These are phyloP conservation scores for Jimgerdemannia flammicorona DNA, from an alignment of 192 early-diverging fungal genomes.

Conservation along the genomic window DNA sequence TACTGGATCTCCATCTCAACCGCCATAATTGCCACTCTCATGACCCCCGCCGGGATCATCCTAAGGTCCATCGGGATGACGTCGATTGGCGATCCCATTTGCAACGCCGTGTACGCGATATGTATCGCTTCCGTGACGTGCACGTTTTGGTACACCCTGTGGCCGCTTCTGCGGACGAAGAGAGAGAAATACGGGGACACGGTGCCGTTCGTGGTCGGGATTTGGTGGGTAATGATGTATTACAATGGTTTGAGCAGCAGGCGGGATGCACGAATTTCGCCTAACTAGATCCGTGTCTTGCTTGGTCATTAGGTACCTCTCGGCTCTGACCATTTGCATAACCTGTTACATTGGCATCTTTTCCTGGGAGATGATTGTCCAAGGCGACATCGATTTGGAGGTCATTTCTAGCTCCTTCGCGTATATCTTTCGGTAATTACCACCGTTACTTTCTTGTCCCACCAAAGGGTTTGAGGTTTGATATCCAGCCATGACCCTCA, in stretches of 20 bases:
- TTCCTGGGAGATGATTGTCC: background rate
- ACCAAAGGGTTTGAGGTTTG: background rate
- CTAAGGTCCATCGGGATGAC: background rate
- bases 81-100: background rate
- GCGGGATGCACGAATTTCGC: too few species aligned
- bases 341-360: background rate
- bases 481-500: too few species aligned
- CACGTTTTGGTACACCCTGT: background rate
- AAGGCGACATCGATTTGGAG: background rate
- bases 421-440: background rate
- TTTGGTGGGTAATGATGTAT: background rate
- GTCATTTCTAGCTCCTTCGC: background rate
- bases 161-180: background rate
- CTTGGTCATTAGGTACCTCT: background rate
- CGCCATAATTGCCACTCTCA: background rate
- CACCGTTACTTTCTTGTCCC: background rate
- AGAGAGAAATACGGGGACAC: background rate
- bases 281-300: too few species aligned
- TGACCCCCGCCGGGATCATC: background rate
- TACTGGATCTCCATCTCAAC: background rate
- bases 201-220: background rate
- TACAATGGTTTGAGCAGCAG: too few species aligned
- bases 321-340: background rate
- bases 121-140: background rate
- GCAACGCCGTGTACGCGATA: background rate